phyloP scores from a whole-genome alignment of 225 moss, liverwort and hornwort species.

The Takakia lepidozioides region DNA sequence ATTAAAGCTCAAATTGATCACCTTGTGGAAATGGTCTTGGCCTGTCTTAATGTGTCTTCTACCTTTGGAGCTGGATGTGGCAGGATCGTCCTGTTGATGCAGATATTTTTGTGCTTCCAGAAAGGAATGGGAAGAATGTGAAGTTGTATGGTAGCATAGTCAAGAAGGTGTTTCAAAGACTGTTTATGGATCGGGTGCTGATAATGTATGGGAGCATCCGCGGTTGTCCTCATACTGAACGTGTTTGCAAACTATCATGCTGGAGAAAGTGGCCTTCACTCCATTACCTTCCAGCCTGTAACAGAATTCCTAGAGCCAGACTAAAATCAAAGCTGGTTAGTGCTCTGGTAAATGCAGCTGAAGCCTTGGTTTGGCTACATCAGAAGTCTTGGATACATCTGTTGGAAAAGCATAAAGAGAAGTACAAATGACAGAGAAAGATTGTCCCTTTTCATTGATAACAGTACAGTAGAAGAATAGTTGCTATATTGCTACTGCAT shows the following conservation, averaged over 20 bases:
- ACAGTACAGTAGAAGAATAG: no score
- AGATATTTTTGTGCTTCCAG: not conserved
- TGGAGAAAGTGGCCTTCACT: not conserved
- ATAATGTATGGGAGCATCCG: not conserved
- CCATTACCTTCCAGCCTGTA: conserved; percentile 2
- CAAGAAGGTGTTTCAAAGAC: not conserved
- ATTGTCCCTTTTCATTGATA: no score
- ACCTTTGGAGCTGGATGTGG: conserved; percentile 1
- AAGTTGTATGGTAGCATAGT: conserved; percentile 4
- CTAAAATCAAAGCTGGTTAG: not conserved
- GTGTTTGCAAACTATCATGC: not conserved
- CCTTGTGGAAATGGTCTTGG: conserved; percentile 1
- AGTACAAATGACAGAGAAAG: no score
- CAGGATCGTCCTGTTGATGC: not conserved
- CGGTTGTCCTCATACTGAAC: not conserved
- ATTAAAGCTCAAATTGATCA: no score
- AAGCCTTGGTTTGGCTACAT: conserved; percentile 6
- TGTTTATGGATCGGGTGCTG: conserved; percentile 3
- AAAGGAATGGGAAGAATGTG: conserved; percentile 3
- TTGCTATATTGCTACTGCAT: no score
- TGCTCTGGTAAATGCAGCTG: not conserved
- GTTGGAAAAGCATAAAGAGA: no score
- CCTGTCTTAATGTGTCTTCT: conserved; percentile 3
- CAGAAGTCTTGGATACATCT: conserved; percentile 1
- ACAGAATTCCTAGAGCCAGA: not conserved